Evolutionary conservation across 2,329 filamentous ascomycete species (phyloP).

Genomic region (Leptographium wingfieldii): DNA sequence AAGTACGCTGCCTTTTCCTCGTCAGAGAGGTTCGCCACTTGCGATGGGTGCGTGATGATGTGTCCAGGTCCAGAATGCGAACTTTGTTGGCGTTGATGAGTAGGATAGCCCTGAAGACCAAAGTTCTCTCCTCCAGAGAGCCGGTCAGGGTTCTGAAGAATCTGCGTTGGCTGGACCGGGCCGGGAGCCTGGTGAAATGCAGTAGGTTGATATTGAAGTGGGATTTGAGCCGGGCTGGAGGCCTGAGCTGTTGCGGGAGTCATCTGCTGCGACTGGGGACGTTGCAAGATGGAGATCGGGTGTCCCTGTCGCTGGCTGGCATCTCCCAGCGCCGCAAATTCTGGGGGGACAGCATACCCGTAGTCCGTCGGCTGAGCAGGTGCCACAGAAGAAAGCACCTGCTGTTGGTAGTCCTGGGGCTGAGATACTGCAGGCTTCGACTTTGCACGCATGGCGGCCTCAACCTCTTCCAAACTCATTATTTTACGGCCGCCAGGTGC

Average conservation of each 20-base stretch:
- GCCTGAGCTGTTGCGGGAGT: slow-evolving; percentile 21
- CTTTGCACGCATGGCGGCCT: slow-evolving; percentile 76
- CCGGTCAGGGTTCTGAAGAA: slow-evolving; percentile 67
- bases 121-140: slow-evolving; percentile 36
- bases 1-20: slow-evolving; percentile 75
- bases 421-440: slow-evolving; percentile 31
- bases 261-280: slow-evolving; percentile 33
- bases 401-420: slow-evolving; percentile 19
- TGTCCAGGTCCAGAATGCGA: slow-evolving; percentile 45
- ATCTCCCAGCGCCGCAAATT: neutral
- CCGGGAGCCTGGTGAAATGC: slow-evolving; percentile 16
- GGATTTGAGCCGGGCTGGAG: slow-evolving; percentile 17
- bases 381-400: slow-evolving; percentile 13
- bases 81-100: slow-evolving; percentile 33
- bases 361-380: slow-evolving; percentile 12
- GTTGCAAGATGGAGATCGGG: slow-evolving; percentile 42
- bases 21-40: slow-evolving; percentile 66
- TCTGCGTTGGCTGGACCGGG: slow-evolving; percentile 54
- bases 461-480: slow-evolving; percentile 93
- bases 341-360: slow-evolving; percentile 5
- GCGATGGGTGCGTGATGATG: slow-evolving; percentile 49
- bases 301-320: slow-evolving; percentile 18
- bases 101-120: slow-evolving; percentile 19
- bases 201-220: slow-evolving; percentile 13
- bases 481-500: slow-evolving; percentile 51